phyloP scores from a whole-genome alignment of 805 yeast species.

The Ogataea salicorniae region DNA sequence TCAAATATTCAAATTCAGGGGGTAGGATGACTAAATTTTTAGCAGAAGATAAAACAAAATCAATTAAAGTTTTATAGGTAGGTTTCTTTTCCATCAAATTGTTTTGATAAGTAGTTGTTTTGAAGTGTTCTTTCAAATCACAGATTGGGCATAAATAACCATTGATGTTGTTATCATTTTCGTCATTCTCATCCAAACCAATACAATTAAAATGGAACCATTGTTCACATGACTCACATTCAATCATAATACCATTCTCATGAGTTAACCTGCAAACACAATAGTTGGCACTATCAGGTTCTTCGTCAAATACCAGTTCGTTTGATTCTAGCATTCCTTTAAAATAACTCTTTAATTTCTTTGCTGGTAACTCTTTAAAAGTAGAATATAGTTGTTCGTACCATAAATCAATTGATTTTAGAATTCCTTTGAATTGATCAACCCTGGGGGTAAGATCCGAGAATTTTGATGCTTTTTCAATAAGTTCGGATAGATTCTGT shows the following conservation, averaged over 20 bases:
- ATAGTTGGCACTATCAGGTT: slow-evolving; percentile 28
- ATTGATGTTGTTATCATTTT: slow-evolving; percentile 28
- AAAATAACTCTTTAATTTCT: slow-evolving; percentile 11
- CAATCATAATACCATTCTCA: slow-evolving; percentile 62
- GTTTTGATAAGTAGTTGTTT: slow-evolving; percentile 16
- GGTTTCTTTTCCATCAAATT: slow-evolving; percentile 8
- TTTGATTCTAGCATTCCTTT: slow-evolving; percentile 8
- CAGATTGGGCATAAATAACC: slow-evolving; percentile 53
- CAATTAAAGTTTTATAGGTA: slow-evolving; percentile 8
- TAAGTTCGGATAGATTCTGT: slow-evolving; percentile 7
- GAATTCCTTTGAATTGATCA: slow-evolving; percentile 6
- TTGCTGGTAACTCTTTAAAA: slow-evolving; percentile 9
- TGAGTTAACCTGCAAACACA: slow-evolving; percentile 56
- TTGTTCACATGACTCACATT: slow-evolving; percentile 64
- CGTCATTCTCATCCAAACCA: slow-evolving; percentile 26
- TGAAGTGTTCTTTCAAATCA: slow-evolving; percentile 28
- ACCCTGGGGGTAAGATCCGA: slow-evolving; percentile 4
- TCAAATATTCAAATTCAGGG: slow-evolving; percentile 10
- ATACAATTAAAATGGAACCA: slow-evolving; percentile 68
- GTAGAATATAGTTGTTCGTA: slow-evolving; percentile 6
- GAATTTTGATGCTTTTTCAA: slow-evolving; percentile 8
- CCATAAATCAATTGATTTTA: slow-evolving; percentile 12
- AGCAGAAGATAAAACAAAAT: slow-evolving; percentile 11
- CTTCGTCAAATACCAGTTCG: slow-evolving; percentile 16
- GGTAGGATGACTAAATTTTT: slow-evolving; percentile 13